Conservation (phyloP, 176 grass and related monocot genomes). For the Leersia perrieri region DNA sequence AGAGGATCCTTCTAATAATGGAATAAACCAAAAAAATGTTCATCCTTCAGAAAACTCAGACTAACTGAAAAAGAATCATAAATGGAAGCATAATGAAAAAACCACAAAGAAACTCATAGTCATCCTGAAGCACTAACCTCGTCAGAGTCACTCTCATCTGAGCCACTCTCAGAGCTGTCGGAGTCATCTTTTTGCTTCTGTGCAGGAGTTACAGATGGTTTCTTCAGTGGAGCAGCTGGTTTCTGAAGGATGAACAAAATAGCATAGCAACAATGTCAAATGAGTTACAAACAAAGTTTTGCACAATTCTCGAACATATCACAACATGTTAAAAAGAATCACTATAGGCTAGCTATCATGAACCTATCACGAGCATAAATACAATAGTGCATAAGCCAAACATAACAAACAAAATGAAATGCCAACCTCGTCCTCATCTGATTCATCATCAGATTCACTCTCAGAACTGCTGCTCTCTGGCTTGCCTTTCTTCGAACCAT, state of each 20-base stretch:
- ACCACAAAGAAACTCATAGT: background rate
- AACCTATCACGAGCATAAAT: background rate
- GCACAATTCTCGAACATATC: background rate
- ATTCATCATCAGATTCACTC: conserved; percentile 45
- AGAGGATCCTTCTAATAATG: too few species aligned
- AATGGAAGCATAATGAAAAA: background rate
- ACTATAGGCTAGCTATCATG: background rate
- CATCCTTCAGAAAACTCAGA: too few species aligned
- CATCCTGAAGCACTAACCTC: conserved; percentile 18
- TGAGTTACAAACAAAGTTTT: background rate
- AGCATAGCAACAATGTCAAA: background rate
- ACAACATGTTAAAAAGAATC: background rate
- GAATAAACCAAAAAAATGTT: too few species aligned
- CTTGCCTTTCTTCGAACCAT: conserved; percentile 53
- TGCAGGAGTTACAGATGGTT: background rate
- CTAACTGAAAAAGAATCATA: background rate
- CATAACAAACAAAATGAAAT: background rate
- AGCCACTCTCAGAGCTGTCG: conserved; percentile 45
- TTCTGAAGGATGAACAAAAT: conserved; percentile 16
- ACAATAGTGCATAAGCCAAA: background rate
- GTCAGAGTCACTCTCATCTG: conserved; percentile 36
- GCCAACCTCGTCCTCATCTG: conserved; percentile 42
- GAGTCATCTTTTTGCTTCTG: conserved; percentile 21
- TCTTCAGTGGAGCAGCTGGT: conserved; percentile 33
- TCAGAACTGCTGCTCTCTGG: conserved; percentile 44